phyloP scores from a whole-genome alignment of 2,329 filamentous ascomycete species.

The Ophiostoma sp. region DNA sequence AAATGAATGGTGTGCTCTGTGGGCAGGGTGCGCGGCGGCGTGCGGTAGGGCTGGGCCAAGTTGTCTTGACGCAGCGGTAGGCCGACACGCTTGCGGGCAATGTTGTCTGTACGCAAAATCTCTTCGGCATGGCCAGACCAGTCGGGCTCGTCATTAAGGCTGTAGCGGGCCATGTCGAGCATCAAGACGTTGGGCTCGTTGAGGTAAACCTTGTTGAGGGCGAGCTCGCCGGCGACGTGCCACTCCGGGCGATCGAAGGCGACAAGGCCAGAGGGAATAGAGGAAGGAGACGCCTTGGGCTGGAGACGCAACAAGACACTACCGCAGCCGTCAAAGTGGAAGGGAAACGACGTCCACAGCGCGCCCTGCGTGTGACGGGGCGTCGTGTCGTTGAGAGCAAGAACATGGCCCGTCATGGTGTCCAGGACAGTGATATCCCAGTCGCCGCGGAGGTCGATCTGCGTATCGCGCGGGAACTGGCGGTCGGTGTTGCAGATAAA shows the following conservation, averaged over 20 bases:
- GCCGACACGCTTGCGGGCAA: not conserved
- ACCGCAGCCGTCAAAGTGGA: not conserved
- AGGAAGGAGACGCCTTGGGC: not conserved
- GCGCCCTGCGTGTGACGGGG: not conserved
- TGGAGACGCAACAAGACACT: not conserved
- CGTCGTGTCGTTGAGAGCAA: not conserved
- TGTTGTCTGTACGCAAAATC: constrained; percentile 2
- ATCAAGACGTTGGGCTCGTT: not conserved
- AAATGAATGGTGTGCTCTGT: not conserved
- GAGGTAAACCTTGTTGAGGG: not conserved
- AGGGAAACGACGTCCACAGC: not conserved
- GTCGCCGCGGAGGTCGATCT: not conserved
- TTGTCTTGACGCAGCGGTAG: not conserved
- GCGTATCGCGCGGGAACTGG: not conserved
- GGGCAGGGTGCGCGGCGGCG: not conserved
- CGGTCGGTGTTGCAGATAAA: constrained; percentile 8
- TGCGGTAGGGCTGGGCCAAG: not conserved
- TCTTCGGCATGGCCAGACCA: not conserved
- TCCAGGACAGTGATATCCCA: not conserved
- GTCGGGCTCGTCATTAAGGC: not conserved
- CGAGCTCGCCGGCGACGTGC: constrained; percentile 1
- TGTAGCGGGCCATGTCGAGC: not conserved
- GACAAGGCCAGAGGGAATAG: not conserved
- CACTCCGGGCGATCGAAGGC: not conserved
- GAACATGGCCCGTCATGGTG: not conserved